These are phyloP conservation scores for Lachnellula subtilissima DNA, from an alignment of 2,329 filamentous ascomycete genomes.

Conservation along the genomic window DNA sequence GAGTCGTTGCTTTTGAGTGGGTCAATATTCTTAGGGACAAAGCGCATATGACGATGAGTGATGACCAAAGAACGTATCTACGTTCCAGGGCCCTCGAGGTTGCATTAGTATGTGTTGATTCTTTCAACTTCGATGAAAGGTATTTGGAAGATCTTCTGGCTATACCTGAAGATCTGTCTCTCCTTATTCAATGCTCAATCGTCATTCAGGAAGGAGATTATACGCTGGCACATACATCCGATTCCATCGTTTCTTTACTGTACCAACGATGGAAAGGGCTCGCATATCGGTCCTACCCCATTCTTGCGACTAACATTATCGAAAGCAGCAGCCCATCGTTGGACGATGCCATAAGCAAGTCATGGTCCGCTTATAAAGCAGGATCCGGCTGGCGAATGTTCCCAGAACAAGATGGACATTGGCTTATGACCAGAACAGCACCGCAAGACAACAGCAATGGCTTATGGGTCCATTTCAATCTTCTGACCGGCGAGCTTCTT, in stretches of 20 bases:
- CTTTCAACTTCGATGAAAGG: constrained; percentile 4
- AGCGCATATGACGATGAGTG: neutral
- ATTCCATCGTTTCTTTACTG: neutral
- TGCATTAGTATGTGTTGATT: constrained; percentile 4
- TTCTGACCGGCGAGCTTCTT: constrained; percentile 47
- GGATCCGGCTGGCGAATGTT: constrained; percentile 15
- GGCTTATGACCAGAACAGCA: constrained; percentile 22
- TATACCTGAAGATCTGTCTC: neutral
- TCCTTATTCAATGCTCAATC: constrained; percentile 6
- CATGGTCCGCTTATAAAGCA: constrained; percentile 17
- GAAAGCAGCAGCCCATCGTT: neutral
- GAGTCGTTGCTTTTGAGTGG: constrained; percentile 36
- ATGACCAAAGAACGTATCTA: constrained; percentile 6
- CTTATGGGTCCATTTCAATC: constrained; percentile 40
- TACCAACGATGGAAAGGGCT: neutral
- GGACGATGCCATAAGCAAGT: constrained; percentile 7
- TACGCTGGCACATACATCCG: neutral
- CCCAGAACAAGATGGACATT: constrained; percentile 21
- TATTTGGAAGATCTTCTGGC: neutral
- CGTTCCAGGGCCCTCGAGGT: constrained; percentile 1
- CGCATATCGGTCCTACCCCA: neutral
- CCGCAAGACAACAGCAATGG: neutral
- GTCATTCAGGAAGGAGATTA: constrained; percentile 4
- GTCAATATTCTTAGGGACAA: constrained; percentile 5
- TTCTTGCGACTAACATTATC: neutral